phyloP scores from a whole-genome alignment of 2,329 filamentous ascomycete species.

The Paecilomyces fulvus region DNA sequence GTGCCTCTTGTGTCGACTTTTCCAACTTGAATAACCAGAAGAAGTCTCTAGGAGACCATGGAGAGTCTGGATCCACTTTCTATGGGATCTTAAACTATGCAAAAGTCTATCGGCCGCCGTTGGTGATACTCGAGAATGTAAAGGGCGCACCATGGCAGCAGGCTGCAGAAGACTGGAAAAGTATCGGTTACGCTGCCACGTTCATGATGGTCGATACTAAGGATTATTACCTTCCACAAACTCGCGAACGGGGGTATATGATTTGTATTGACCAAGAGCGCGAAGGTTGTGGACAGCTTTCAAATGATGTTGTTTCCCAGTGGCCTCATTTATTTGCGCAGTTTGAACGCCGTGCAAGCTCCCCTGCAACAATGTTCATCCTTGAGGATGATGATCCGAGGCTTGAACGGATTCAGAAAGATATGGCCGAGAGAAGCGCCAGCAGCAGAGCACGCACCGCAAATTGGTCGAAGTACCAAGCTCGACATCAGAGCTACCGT shows the following conservation, averaged over 20 bases:
- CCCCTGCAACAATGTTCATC: conserved; percentile 55
- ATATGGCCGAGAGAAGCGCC: conserved; percentile 29
- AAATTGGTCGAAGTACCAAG: conserved; percentile 40
- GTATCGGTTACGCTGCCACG: conserved; percentile 48
- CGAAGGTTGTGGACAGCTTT: conserved; percentile 17
- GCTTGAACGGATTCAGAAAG: conserved; percentile 44
- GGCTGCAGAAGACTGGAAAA: conserved; percentile 38
- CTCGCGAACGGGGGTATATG: conserved; percentile 52
- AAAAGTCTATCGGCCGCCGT: conserved; percentile 45
- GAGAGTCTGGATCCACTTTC: conserved; percentile 61
- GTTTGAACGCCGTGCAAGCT: conserved; percentile 52
- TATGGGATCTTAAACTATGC: conserved; percentile 52
- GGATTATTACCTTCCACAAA: conserved; percentile 66
- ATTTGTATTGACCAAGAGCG: conserved; percentile 42
- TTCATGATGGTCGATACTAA: conserved; percentile 56
- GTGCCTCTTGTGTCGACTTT: conserved; percentile 69
- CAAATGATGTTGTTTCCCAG: conserved; percentile 7
- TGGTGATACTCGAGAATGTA: conserved; percentile 69
- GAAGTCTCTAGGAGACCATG: conserved; percentile 45
- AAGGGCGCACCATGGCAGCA: conserved; percentile 49
- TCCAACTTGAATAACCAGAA: conserved; percentile 54
- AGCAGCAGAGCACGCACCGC: conserved; percentile 16
- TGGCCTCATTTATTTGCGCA: conserved; percentile 37
- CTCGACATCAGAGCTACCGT: conserved; percentile 52
- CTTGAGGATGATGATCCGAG: conserved; percentile 47